These are phyloP conservation scores for Coprinopsis marcescibilis DNA, from an alignment of 768 basidiomycete genomes.

Conservation along the genomic window DNA sequence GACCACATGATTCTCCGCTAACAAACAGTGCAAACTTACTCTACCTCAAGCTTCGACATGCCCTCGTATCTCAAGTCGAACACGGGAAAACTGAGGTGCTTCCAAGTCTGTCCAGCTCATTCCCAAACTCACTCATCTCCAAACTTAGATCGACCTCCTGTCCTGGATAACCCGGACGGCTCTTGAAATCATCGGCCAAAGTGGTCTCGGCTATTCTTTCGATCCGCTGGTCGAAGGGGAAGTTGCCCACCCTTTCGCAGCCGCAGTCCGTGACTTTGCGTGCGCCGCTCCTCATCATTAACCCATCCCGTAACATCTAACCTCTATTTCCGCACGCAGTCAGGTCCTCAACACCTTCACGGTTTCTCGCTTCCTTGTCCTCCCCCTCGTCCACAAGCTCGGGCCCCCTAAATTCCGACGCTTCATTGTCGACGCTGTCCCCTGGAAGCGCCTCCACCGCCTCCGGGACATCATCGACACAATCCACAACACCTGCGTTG, in stretches of 20 bases:
- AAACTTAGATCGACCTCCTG: constrained; percentile 5
- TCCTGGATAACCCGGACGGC: constrained; percentile 10
- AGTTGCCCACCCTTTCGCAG: constrained; percentile 22
- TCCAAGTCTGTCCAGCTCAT: background rate
- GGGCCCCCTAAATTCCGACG: constrained; percentile 23
- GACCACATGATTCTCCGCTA: background rate
- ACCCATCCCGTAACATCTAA: background rate
- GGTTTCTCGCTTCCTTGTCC: constrained; percentile 17
- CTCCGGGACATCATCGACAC: constrained; percentile 26
- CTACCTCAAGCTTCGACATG: constrained; percentile 20
- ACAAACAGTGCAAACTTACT: background rate
- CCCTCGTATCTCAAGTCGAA: constrained; percentile 19
- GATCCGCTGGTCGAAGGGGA: background rate
- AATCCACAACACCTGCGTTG: constrained; percentile 26
- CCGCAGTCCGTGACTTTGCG: constrained; percentile 25
- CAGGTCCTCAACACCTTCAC: constrained; percentile 12
- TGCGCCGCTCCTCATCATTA: constrained; percentile 12
- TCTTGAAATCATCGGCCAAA: constrained; percentile 10
- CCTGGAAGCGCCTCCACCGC: constrained; percentile 20
- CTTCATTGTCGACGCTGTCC: constrained; percentile 26
- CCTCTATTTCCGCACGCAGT: background rate
- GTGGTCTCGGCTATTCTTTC: constrained; percentile 10
- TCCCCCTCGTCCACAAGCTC: constrained; percentile 20
- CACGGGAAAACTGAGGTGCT: constrained; percentile 22
- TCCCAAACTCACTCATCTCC: background rate